Percentiles rank a stretch among this genome's conserved stretches.
These are phyloP conservation scores for Rhazya stricta DNA, from an alignment of 257 asterid genomes.

Conservation along the genomic window DNA sequence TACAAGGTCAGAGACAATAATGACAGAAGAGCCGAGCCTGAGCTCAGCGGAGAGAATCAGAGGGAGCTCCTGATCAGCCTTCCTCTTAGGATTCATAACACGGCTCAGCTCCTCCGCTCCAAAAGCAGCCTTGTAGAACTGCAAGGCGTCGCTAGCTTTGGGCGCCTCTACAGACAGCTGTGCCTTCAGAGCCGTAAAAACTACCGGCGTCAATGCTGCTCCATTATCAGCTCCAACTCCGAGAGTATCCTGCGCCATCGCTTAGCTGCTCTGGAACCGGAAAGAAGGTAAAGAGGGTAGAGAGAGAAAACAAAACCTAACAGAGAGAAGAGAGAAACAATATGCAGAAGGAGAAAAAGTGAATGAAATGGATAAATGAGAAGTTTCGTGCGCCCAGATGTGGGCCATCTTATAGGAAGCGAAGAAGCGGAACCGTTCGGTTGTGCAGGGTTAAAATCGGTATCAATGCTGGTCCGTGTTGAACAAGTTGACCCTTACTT, in stretches of 20 bases:
- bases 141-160: conserved; percentile 65
- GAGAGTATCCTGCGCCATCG: conserved; percentile 46
- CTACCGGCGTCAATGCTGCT: conserved; percentile 28
- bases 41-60: conserved; percentile 60
- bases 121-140: conserved; percentile 76
- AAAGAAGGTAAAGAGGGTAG: not conserved
- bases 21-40: conserved; percentile 48
- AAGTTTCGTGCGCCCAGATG: not conserved
- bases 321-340: conserved; percentile 12
- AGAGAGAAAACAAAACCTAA: conserved; percentile 13
- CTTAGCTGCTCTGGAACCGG: not conserved
- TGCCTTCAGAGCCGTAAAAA: conserved; percentile 51
- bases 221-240: conserved; percentile 37
- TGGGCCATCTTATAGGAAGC: conserved; percentile 52
- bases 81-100: conserved; percentile 57
- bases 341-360: conserved; percentile 5
- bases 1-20: conserved; percentile 62
- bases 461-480: not conserved
- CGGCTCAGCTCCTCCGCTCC: conserved; percentile 88
- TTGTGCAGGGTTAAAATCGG: not conserved
- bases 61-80: conserved; percentile 85
- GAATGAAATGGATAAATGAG: not conserved
- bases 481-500: not conserved
- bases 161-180: conserved; percentile 63
- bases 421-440: conserved; percentile 46